phyloP scores from a whole-genome alignment of 2,329 filamentous ascomycete species.

The Pseudonectria buxi region DNA sequence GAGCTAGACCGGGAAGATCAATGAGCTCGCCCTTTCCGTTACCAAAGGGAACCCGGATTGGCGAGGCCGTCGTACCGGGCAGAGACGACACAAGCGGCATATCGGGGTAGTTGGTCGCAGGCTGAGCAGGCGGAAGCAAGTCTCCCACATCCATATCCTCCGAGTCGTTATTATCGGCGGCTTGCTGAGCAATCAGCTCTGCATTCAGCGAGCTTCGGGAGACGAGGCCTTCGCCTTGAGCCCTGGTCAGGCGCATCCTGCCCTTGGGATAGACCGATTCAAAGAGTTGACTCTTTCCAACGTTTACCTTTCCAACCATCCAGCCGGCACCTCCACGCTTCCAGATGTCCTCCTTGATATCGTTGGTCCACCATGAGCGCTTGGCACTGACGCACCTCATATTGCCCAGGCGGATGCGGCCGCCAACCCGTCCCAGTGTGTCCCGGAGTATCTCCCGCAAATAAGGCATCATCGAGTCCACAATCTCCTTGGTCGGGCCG shows the following conservation, averaged over 20 bases:
- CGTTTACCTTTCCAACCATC: conserved; percentile 98
- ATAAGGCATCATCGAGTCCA: conserved; percentile 82
- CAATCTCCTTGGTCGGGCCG: conserved; percentile 74
- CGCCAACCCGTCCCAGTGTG: conserved; percentile 60
- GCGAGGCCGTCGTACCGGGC: conserved; percentile 89
- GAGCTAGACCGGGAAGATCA: conserved; percentile 79
- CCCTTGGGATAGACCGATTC: conserved; percentile 80
- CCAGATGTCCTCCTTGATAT: conserved; percentile 81
- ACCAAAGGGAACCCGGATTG: conserved; percentile 87
- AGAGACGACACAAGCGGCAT: conserved; percentile 84
- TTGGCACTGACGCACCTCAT: conserved; percentile 80
- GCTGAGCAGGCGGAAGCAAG: conserved; percentile 70
- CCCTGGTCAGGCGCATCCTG: conserved; percentile 34
- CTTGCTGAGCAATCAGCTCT: conserved; percentile 22
- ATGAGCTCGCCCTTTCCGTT: conserved; percentile 83
- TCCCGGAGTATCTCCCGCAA: conserved; percentile 70
- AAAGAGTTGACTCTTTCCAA: conserved; percentile 91
- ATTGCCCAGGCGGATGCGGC: conserved; percentile 77
- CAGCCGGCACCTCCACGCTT: conserved; percentile 78
- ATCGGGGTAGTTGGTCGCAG: conserved; percentile 67
- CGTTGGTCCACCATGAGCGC: conserved; percentile 82
- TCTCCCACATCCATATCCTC: conserved; percentile 35
- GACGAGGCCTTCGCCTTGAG: conserved; percentile 6
- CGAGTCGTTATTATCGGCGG: conserved; percentile 6
- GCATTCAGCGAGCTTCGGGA: conserved; percentile 5